Percentiles rank a stretch among this genome's conserved stretches.
These are phyloP conservation scores for Trichoderma pleuroti DNA, from an alignment of 2,329 filamentous ascomycete species.

Conservation along the genomic window DNA sequence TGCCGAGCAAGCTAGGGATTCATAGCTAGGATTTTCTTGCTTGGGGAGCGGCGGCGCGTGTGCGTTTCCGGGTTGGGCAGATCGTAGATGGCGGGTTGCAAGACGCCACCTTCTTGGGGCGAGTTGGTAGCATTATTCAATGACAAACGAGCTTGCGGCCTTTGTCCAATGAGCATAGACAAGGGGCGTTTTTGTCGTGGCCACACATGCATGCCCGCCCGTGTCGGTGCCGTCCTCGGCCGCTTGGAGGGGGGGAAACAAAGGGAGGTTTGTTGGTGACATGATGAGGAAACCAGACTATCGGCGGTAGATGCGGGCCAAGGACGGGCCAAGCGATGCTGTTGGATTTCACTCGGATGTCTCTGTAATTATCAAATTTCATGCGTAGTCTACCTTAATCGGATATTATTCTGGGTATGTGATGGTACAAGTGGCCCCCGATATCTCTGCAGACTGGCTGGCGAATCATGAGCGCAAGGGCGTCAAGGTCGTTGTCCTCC, in stretches of 20 bases:
- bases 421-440: not conserved
- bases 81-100: conserved; percentile 1
- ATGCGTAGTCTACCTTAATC: not conserved
- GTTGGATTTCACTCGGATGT: not conserved
- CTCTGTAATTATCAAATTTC: not conserved
- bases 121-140: not conserved
- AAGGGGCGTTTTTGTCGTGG: not conserved
- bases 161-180: not conserved
- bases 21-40: not conserved
- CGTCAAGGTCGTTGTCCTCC: no score
- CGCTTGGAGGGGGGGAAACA: not conserved
- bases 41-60: not conserved
- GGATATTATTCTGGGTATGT: not conserved
- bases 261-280: not conserved
- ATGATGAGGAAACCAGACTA: not conserved
- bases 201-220: not conserved
- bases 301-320: not conserved
- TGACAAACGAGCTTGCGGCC: not conserved
- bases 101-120: not conserved
- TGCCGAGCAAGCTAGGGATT: not conserved
- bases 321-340: not conserved
- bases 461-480: no score
- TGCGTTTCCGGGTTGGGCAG: conserved; percentile 2
- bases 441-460: no score
- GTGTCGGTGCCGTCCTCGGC: not conserved